Conservation (phyloP, 2,329 filamentous ascomycete species). For the Diaporthe longicolla region DNA sequence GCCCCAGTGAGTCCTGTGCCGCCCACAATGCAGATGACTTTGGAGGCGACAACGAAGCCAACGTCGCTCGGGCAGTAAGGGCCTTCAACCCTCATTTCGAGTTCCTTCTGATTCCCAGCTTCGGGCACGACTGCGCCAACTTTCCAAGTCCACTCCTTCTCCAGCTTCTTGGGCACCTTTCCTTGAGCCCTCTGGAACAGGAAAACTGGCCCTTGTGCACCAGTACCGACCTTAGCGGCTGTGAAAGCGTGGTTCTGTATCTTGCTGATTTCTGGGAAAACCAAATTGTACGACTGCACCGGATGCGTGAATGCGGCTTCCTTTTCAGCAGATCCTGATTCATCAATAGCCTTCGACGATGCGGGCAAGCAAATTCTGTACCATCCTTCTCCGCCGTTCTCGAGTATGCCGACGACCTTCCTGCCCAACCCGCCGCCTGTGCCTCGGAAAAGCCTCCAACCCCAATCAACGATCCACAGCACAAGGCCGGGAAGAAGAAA, state of each 20-base stretch:
- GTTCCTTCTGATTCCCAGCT: neutral
- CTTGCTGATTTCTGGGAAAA: slow-evolving; percentile 39
- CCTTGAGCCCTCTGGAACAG: slow-evolving; percentile 35
- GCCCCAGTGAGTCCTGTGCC: slow-evolving; percentile 31
- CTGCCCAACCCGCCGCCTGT: slow-evolving; percentile 22
- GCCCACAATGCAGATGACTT: slow-evolving; percentile 32
- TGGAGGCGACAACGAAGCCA: slow-evolving; percentile 13
- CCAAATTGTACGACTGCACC: slow-evolving; percentile 39
- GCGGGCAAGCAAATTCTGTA: slow-evolving; percentile 1
- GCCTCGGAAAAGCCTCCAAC: slow-evolving; percentile 38
- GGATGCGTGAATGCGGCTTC: neutral
- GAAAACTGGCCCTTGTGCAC: slow-evolving; percentile 21
- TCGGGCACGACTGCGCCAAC: neutral
- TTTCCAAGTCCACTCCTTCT: slow-evolving; percentile 38
- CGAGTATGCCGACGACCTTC: slow-evolving; percentile 28
- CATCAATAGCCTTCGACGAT: neutral
- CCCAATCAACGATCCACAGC: slow-evolving; percentile 39
- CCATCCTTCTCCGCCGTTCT: slow-evolving; percentile 37
- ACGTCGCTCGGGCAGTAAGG: slow-evolving; percentile 27
- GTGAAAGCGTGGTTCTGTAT: slow-evolving; percentile 43
- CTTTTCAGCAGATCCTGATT: slow-evolving; percentile 11
- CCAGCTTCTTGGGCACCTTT: slow-evolving; percentile 36
- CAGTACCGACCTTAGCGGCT: slow-evolving; percentile 31
- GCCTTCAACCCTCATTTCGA: slow-evolving; percentile 32
- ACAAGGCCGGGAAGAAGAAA: slow-evolving; percentile 41